Evolutionary conservation across 768 basidiomycete genomes (phyloP), one percentile per base, ranked within the genome.

Genomic region (Leccinum broughii): DNA sequence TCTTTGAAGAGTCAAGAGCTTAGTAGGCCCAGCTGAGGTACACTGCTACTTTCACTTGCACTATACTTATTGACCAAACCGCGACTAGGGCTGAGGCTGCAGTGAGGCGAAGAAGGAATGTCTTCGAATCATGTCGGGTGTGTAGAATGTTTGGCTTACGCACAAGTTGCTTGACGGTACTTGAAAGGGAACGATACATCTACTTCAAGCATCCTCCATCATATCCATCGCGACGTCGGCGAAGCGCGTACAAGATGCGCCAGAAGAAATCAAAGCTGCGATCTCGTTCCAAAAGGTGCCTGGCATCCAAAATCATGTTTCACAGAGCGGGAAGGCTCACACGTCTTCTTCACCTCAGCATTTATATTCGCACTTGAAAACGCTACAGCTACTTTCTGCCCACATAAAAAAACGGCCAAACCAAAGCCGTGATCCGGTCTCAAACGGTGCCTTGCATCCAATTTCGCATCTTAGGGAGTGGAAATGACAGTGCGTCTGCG

Each of bases 81-180:
- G 48, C 28, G 17, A 28, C 17, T 49, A 93, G 92, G 72, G 76
- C 81, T n/a, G 92, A 93, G 76, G 92, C 92, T 9, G 30, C 30
- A 30, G 30, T 0, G 90, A 93, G 69, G 87, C 85, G 48, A 93
- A 94, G 73, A 89, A 92, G 69, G 90, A 93, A 71, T 92, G 94
- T 68, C 81, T 94, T 49, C 83, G 92, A 67, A 79, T 90, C 51
- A 94, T 93, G 92, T 94, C 76, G 92, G 92, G 92, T 94, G 78
- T 83, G 92, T 88, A 63, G 59, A 35, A 52, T 61, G 20, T 59
- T 17, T 30, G 39, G 28, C 41, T 28, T 10, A 13, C 15, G 52
- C 46, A 46, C 51, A 34, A 14, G 30, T 55, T 54, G 57, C 75
- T 62, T 74, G 75, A 77, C 66, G 72, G 68, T 76, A 76, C 67